A percentile compares a stretch with the other conserved stretches of the same genome.
phyloP scores from a whole-genome alignment of 148 eudicot genomes.

The Bassia scoparia region DNA sequence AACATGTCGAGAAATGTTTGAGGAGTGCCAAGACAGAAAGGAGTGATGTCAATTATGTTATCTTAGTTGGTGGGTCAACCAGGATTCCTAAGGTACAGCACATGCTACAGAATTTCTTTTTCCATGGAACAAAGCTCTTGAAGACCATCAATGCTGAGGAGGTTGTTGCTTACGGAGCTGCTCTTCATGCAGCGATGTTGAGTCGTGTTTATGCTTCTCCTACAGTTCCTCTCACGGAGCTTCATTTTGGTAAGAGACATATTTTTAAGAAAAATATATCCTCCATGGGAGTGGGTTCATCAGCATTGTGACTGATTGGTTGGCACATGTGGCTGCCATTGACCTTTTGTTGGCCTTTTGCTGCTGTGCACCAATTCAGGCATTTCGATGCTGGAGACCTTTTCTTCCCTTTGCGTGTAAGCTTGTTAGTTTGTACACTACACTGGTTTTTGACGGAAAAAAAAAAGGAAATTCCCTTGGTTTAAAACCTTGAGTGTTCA shows the following conservation, averaged over 20 bases:
- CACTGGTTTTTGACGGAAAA: too few relatives aligned
- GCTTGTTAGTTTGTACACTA: too few relatives aligned
- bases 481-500: too few relatives aligned
- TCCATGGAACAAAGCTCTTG: slow-evolving; percentile 10
- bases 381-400: too few relatives aligned
- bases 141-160: slow-evolving; percentile 12
- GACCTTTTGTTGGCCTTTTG: too few relatives aligned
- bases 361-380: too few relatives aligned
- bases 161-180: slow-evolving; percentile 32
- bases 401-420: too few relatives aligned
- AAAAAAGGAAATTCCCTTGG: too few relatives aligned
- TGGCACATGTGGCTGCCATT: too few relatives aligned
- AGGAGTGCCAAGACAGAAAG: not conserved
- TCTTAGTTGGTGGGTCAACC: slow-evolving; percentile 34
- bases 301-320: too few relatives aligned
- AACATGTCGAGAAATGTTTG: slow-evolving; percentile 10
- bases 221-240: slow-evolving; percentile 3
- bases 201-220: slow-evolving; percentile 17
- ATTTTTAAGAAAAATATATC: not conserved
- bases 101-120: slow-evolving; percentile 9
- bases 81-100: slow-evolving; percentile 30
- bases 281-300: not conserved
- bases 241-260: not conserved
- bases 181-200: slow-evolving; percentile 21
- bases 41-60: slow-evolving; percentile 19